Conservation (phyloP, 2,329 filamentous ascomycete genomes). For the Penicillium sp. region DNA sequence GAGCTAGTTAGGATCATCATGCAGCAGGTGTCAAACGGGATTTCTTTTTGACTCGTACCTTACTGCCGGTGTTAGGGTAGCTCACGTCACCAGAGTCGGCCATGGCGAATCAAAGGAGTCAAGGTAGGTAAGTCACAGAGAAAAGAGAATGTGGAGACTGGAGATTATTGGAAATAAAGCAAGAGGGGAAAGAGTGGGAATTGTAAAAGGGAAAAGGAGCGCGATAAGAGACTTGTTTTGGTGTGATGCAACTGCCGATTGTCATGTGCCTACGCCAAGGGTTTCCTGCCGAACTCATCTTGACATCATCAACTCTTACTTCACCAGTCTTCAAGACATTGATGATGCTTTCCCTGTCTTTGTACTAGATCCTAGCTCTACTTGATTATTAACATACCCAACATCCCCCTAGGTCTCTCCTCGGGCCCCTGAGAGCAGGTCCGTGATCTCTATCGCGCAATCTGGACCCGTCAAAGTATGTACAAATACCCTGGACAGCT, state of each 20-base stretch:
- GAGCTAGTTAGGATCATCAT: constrained; percentile 17
- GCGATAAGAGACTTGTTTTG: constrained; percentile 21
- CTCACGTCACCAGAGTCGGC: constrained; percentile 36
- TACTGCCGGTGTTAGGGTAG: constrained; percentile 40
- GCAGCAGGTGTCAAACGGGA: constrained; percentile 5
- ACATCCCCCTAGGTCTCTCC: no score
- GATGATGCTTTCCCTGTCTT: not conserved
- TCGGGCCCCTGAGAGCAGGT: no score
- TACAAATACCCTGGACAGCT: not conserved
- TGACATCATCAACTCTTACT: constrained; percentile 3
- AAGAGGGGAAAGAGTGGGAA: not conserved
- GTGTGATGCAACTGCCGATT: constrained; percentile 21
- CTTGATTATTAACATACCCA: no score
- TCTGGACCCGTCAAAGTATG: not conserved
- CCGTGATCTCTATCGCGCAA: not conserved
- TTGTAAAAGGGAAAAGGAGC: constrained; percentile 6
- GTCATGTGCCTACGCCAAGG: constrained; percentile 24
- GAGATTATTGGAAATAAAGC: not conserved
- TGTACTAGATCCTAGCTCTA: no score
- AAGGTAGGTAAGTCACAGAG: not conserved
- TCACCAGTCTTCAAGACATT: not conserved
- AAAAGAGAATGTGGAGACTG: not conserved
- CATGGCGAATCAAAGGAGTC: constrained; percentile 23
- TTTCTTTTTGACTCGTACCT: constrained; percentile 27
- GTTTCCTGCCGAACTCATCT: constrained; percentile 10